Base-by-base conservation (phyloP, 208 protist genomes). In the Leishmania arabica region DNA sequence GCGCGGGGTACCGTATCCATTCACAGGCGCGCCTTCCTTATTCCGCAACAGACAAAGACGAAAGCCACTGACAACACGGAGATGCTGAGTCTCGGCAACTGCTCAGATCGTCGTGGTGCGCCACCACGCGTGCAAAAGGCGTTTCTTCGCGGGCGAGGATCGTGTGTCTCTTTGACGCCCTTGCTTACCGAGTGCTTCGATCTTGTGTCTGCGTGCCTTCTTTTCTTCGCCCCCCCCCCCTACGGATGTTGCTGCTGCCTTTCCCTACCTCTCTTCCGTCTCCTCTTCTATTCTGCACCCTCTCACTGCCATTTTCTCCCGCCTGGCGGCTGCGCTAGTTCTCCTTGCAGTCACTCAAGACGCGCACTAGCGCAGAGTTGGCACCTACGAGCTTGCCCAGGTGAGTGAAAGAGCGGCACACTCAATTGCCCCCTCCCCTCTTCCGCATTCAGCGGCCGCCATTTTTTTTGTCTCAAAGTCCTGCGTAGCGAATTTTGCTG, bases 371-470 rank as follows among this genome's bases (percentile, higher is more conserved):
- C 49, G 31, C 68, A 49, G 68, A 51, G 6, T 72, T 49, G 68
- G 42, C 68, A 72, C 42, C 68, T 72, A 42, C 42, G 24, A 72
- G 68, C 27, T 72, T 72, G 21, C 68, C 45, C 68, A 72, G 68
- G 68, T 53, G 68, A 72, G 34, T 24, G 42, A 53, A 47, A 47
- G 68, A 72, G 68, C 49, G 68, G 68, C 42, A 49, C 31, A 15
- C 21, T 72, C 31, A 11, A 0, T 53, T 37, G 49, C 31, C 68
- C 42, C 53, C 24, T 8, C 21, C 68, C 24, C 11, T 53, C 68
- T 34, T 72, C 68, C 27, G 37, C 68, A 72, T 34, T 53, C 68
- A 31, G 42, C 13, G 31, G 42, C 53, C 21, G 1, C 19, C 24
- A 31, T 47, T 72, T 31, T 53, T 53, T 34, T 3, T 42, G 1